Conservation (phyloP, 108 stramenopile species). For the Parietichytrium sp. region DNA sequence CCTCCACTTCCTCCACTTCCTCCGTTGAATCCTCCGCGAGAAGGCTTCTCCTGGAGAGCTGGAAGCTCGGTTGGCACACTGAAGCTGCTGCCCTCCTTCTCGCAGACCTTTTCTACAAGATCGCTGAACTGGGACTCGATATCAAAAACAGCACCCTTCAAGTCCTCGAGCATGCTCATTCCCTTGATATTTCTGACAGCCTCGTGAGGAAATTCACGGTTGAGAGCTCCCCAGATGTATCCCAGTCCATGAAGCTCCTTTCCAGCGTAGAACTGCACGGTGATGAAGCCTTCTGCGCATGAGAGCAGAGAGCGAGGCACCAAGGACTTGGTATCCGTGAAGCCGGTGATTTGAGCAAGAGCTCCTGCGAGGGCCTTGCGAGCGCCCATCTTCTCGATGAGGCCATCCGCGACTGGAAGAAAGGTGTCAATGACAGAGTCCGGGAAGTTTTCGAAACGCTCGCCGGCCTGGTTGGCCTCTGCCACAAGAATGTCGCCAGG, state of each 20-base stretch:
- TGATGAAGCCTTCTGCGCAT: constrained; percentile 53
- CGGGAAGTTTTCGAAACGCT: constrained; percentile 49
- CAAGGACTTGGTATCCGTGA: constrained; percentile 40
- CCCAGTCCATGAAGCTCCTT: constrained; percentile 44
- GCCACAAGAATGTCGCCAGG: constrained; percentile 55
- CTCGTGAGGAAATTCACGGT: constrained; percentile 42
- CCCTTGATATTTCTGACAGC: constrained; percentile 49
- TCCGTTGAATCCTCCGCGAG: neutral
- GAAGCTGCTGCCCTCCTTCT: neutral
- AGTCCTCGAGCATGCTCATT: constrained; percentile 51
- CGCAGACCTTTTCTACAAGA: constrained; percentile 46
- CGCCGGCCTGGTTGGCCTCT: constrained; percentile 51
- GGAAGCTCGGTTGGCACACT: neutral
- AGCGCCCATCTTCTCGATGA: constrained; percentile 52
- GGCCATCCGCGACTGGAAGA: constrained; percentile 41
- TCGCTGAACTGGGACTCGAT: constrained; percentile 47
- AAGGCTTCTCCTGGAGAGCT: constrained; percentile 26
- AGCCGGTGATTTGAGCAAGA: constrained; percentile 56
- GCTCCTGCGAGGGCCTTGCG: constrained; percentile 55
- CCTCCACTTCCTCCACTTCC: neutral
- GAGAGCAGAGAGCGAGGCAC: constrained; percentile 53
- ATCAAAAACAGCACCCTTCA: constrained; percentile 53
- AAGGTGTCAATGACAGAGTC: constrained; percentile 44
- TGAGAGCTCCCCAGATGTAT: constrained; percentile 57
- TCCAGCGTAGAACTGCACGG: constrained; percentile 47